These are phyloP conservation scores for Tanacetum coccineum DNA, from an alignment of 129 eudicot species.

Conservation along the genomic window DNA sequence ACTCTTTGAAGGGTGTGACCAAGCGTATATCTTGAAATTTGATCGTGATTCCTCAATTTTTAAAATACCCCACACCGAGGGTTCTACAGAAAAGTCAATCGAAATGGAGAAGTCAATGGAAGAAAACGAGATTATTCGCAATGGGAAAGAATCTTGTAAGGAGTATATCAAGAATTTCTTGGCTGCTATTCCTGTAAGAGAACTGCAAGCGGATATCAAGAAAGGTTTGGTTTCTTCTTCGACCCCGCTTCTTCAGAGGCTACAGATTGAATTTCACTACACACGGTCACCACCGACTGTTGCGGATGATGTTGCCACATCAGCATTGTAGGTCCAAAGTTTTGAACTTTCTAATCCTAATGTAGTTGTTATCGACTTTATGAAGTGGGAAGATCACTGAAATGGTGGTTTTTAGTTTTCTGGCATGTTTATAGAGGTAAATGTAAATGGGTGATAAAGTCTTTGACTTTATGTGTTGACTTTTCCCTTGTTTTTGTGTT, in stretches of 20 bases:
- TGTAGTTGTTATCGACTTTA: conserved; percentile 11
- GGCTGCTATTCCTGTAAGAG: conserved; percentile 86
- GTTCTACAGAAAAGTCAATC: conserved; percentile 18
- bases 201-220: conserved; percentile 68
- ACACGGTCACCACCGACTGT: conserved; percentile 34
- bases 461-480: conserved; percentile 12
- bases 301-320: conserved; percentile 1
- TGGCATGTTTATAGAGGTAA: conserved; percentile 10
- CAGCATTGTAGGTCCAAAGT: conserved; percentile 23
- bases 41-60: conserved; percentile 54
- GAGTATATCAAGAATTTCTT: conserved; percentile 78
- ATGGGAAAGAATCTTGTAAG: conserved; percentile 75
- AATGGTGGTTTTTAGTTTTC: conserved; percentile 15
- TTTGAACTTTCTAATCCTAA: conserved; percentile 3
- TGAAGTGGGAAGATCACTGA: conserved; percentile 16
- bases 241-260: conserved; percentile 61
- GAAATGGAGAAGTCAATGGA: conserved; percentile 11
- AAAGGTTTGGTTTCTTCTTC: conserved; percentile 55
- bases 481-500: conserved; percentile 17
- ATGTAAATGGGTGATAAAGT: conserved; percentile 22
- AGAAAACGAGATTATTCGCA: conserved; percentile 39
- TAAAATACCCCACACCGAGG: conserved; percentile 43
- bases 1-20: conserved; percentile 85
- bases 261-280: conserved; percentile 82
- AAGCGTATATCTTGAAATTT: conserved; percentile 83